phyloP scores from a whole-genome alignment of 2,329 filamentous ascomycete genomes.

The Phialophora expanda region DNA sequence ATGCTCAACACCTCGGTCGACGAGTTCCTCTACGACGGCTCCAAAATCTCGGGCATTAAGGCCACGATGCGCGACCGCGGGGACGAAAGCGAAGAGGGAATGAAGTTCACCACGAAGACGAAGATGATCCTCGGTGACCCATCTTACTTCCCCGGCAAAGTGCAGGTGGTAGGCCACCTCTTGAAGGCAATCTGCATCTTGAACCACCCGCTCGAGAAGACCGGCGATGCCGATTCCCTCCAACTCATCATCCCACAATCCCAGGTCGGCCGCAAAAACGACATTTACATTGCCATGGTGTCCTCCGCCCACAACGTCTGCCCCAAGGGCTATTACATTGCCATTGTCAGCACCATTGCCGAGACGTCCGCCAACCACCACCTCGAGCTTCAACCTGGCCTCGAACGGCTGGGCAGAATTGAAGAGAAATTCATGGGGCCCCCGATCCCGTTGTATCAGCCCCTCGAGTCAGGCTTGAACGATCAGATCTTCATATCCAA shows the following conservation, averaged over 20 bases:
- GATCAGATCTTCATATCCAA: conserved; percentile 98
- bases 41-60: conserved; percentile 93
- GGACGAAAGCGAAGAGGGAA: conserved; percentile 67
- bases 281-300: conserved; percentile 96
- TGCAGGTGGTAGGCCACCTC: conserved; percentile 83
- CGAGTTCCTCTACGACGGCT: conserved; percentile 81
- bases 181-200: conserved; percentile 97
- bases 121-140: conserved; percentile 96
- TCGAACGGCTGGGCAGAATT: conserved; percentile 88
- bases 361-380: conserved; percentile 93
- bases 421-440: conserved; percentile 97
- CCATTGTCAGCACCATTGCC: conserved; percentile 96
- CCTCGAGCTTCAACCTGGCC: conserved; percentile 87
- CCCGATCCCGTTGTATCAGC: conserved; percentile 93
- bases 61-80: conserved; percentile 92
- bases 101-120: conserved; percentile 95
- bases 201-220: conserved; percentile 91
- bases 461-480: conserved; percentile 76
- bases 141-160: conserved; percentile 92
- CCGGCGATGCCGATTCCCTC: conserved; percentile 83
- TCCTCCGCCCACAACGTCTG: conserved; percentile 97
- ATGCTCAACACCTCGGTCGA: conserved; percentile 97
- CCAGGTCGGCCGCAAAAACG: conserved; percentile 94
- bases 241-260: conserved; percentile 98
- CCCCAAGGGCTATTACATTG: conserved; percentile 98